Base-by-base conservation (phyloP, 75 land plant genomes). In the Sequoia sempervirens region DNA sequence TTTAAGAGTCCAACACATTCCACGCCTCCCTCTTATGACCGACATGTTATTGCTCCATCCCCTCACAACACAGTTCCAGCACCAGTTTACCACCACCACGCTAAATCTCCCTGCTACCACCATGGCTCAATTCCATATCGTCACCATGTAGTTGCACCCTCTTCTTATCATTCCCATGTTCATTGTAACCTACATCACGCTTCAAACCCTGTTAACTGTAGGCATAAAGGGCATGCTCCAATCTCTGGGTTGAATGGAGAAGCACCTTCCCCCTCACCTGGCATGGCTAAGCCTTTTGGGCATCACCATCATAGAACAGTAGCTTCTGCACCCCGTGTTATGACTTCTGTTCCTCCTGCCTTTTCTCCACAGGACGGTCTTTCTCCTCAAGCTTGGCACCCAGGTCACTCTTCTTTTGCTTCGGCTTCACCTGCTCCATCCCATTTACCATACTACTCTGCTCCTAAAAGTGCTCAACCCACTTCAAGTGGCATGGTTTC, bases 71-170 rank as follows among this genome's bases (percentile, higher is more conserved):
- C 15, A 37, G 2, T 4, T n/a, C 47, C 45, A 26, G 30, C 80
- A 45, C 80, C 80, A 1, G 41, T 78, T 78, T 75, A 84, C 80
- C 86, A 56, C 90, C 90, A 80, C 70, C 85, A 69, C 87, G 80
- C 32, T 2, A 45, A 7, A 30, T 78, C 80, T 43, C 80, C 80
- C 1, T 28, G 46, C 41, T n/a, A 78, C 32, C 78, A 8, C n/a
- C 41, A 38, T 20, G 78, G 43, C 43, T 38, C 9, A 41, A 40
- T 41, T 23, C 78, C 78, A 40, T 75, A 75, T 75, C 9, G 8
- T 14, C 45, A 75, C 45, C 50, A 45, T 45, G 50, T 41, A 78
- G 50, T 38, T 78, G 80, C 47, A 43, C 80, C 80, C 80, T 45
- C 32, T 45, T 45, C 45, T 78, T 88, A 18, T 54, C 88, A 36